Evolutionary conservation across 495 filamentous ascomycete species (phyloP).

Genomic region (Xylaria grammica): DNA sequence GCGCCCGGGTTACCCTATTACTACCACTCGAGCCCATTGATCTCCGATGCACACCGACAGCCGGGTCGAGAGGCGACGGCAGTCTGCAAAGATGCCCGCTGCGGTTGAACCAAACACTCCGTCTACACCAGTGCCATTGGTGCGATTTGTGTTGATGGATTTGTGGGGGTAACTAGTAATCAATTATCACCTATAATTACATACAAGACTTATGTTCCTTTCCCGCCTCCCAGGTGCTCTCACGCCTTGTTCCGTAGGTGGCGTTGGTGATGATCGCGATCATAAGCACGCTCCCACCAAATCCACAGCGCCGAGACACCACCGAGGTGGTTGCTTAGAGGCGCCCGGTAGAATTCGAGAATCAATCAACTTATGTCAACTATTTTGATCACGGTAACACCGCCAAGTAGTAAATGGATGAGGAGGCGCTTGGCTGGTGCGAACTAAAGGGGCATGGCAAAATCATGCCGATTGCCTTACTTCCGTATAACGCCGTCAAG

Average conservation of each 20-base stretch:
- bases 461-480: not conserved
- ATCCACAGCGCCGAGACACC: constrained; percentile 6
- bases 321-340: constrained; percentile 16
- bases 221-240: too few relatives aligned
- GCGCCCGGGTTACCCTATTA: not conserved
- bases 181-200: too few relatives aligned
- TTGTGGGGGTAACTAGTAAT: not conserved
- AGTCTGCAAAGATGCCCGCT: too few relatives aligned
- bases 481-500: not conserved
- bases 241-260: not conserved
- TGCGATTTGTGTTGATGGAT: not conserved
- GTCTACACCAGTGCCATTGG: not conserved
- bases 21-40: not conserved
- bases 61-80: not conserved
- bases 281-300: not conserved
- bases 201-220: too few relatives aligned
- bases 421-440: not conserved
- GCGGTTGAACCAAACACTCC: too few relatives aligned
- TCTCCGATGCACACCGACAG: not conserved
- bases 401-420: not conserved
- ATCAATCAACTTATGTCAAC: not conserved
- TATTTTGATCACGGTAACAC: not conserved
- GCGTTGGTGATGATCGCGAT: not conserved
- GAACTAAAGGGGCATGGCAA: too few relatives aligned
- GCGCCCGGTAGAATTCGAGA: not conserved